Conservation (phyloP, 352 stramenopile species). For the Globisporangium spinosum region DNA sequence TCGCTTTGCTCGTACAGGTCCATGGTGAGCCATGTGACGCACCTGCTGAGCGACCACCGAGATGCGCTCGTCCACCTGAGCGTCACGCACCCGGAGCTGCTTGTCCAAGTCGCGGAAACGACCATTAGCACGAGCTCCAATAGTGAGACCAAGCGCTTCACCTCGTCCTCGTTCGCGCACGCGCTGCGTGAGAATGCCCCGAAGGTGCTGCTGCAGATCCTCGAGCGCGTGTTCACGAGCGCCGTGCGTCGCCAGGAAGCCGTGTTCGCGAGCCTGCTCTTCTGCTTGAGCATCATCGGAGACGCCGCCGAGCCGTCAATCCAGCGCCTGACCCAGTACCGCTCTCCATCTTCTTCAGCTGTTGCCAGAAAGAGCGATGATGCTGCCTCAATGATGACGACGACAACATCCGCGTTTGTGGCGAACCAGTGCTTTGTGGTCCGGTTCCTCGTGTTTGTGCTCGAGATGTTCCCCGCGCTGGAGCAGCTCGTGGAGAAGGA, state of each 20-base stretch:
- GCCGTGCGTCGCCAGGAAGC: constrained; percentile 52
- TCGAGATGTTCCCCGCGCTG: constrained; percentile 51
- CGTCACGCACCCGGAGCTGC: constrained; percentile 57
- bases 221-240: constrained; percentile 56
- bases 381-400: neutral
- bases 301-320: constrained; percentile 28
- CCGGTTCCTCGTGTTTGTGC: constrained; percentile 57
- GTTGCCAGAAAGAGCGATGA: neutral
- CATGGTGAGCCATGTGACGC: constrained; percentile 33
- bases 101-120: constrained; percentile 31
- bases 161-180: constrained; percentile 45
- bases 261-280: constrained; percentile 42
- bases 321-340: constrained; percentile 26
- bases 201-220: constrained; percentile 37
- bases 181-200: constrained; percentile 43
- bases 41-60: constrained; percentile 39
- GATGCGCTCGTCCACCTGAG: constrained; percentile 53
- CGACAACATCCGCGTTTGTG: constrained; percentile 20
- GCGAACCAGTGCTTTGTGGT: constrained; percentile 47
- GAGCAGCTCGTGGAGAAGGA: constrained; percentile 52
- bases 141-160: constrained; percentile 11
- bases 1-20: constrained; percentile 32
- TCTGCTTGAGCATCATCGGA: constrained; percentile 57
- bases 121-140: neutral
- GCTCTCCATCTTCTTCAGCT: constrained; percentile 12